Percentiles rank a stretch among this genome's conserved stretches.
phyloP scores from a whole-genome alignment of 1,284 basidiomycete species.

The Ustilago tritici region DNA sequence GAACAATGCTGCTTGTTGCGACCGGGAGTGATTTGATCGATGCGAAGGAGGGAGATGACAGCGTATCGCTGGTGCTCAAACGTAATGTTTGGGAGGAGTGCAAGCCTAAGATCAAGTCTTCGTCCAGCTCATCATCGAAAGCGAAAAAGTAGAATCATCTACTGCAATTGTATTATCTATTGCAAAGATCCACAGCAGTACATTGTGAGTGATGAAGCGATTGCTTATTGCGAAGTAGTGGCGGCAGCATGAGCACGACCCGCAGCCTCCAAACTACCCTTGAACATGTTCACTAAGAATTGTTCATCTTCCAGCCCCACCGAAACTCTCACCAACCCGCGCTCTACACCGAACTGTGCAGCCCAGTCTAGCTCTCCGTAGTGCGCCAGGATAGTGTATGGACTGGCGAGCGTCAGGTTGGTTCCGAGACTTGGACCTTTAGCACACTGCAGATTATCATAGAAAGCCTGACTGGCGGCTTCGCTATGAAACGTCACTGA shows the following conservation, averaged over 20 bases:
- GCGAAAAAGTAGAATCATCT: conserved; percentile 17
- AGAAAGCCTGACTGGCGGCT: conserved; percentile 83
- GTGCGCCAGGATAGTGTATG: conserved; percentile 93
- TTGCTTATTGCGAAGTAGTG: not conserved
- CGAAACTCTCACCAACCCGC: conserved; percentile 85
- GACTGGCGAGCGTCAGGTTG: conserved; percentile 93
- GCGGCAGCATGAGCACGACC: conserved; percentile 58
- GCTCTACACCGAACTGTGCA: conserved; percentile 84
- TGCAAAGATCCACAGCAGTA: not conserved
- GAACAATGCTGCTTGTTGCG: conserved; percentile 55
- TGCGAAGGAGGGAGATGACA: conserved; percentile 17
- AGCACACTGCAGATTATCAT: conserved; percentile 82
- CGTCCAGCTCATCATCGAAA: conserved; percentile 1
- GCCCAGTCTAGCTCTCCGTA: conserved; percentile 94
- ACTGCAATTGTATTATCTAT: not conserved
- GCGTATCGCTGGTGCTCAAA: conserved; percentile 45
- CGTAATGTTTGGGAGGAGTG: conserved; percentile 56
- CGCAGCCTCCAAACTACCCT: conserved; percentile 78
- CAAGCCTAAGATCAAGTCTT: conserved; percentile 48
- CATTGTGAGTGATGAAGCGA: not conserved
- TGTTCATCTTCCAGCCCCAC: conserved; percentile 87
- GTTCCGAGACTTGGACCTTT: conserved; percentile 96
- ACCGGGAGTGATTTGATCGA: conserved; percentile 57
- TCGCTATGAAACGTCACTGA: conserved; percentile 84
- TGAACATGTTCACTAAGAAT: conserved; percentile 77